Base-by-base conservation (phyloP, 306 rosid species). In the Boehmeria nivea region DNA sequence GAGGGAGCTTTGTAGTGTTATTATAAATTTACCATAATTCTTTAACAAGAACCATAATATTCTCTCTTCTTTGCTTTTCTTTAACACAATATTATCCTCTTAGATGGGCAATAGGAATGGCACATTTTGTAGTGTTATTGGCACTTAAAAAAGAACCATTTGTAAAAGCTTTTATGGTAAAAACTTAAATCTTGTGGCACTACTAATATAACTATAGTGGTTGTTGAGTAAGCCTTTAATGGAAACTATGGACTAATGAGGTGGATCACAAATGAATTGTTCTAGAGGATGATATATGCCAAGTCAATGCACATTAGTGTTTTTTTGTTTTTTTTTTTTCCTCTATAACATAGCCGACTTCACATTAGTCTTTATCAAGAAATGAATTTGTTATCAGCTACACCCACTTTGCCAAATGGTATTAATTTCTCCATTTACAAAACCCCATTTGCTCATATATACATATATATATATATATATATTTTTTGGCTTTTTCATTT, bases 181-280 rank as follows among this genome's bases (percentile, higher is more conserved):
- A 50, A 18, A 54, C 43, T 54, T 15, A 34, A 31, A 18, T 2
- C 14, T 57, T 57, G 36, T 15, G 49, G 42, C 42, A 24, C n/a
- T n/a, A n/a, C n/a, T n/a, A n/a, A n/a, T n/a, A n/a, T 37, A 57
- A 21, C 1, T 21, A 8, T 57, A 57, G 48, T 57, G 61, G 48
- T 39, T 38, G 49, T 57, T 57, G 48, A 39, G 61, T 57, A 57
- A 57, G 49, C 61, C 15, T 26, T 1, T 49, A 4, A 9, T 0
- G 34, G 13, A 0, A 22, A n/a, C n/a, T 39, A 24, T 57, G 61
- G 61, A 57, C 48, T 38, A 39, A 20, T 57, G 61, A 57, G 6
- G 61, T 57, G 61, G 61, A 40, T 57, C 61, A 39, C 48, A 57
- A 57, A 57, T 54, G 21, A 23, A 31, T 24, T 31, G 43, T 54